These are phyloP conservation scores for Coleophoma crateriformis DNA, from an alignment of 2,329 filamentous ascomycete genomes.

Conservation along the genomic window DNA sequence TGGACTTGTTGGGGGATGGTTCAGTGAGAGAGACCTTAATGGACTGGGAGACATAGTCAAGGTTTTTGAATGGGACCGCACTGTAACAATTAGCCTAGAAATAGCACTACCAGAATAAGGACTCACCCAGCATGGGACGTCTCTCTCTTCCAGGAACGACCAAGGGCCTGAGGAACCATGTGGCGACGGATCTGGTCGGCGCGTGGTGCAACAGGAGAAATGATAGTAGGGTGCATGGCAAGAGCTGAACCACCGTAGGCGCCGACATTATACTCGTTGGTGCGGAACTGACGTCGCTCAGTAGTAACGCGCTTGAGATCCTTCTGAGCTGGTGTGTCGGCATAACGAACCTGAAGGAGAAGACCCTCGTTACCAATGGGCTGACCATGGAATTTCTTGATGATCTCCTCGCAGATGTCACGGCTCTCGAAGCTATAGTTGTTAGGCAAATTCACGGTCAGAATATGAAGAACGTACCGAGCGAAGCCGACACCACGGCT, in stretches of 20 bases:
- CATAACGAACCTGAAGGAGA: constrained; percentile 90
- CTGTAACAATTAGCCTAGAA: constrained; percentile 10
- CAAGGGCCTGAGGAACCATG: constrained; percentile 17
- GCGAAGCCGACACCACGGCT: constrained; percentile 97
- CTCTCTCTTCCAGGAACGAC: constrained; percentile 27
- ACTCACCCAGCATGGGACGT: constrained; percentile 16
- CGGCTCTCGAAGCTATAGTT: constrained; percentile 74
- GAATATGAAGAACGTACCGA: constrained; percentile 55
- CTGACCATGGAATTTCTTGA: constrained; percentile 79
- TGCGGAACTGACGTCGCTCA: constrained; percentile 90
- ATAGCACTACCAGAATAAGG: background rate
- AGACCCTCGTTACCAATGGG: constrained; percentile 72
- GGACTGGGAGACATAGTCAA: constrained; percentile 16
- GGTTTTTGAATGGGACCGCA: constrained; percentile 24
- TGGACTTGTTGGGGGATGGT: constrained; percentile 16
- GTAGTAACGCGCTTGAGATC: constrained; percentile 93
- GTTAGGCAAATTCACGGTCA: constrained; percentile 10
- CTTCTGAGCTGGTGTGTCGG: constrained; percentile 94
- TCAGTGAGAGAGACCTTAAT: constrained; percentile 21
- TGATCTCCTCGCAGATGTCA: constrained; percentile 84
- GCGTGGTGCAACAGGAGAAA: constrained; percentile 23
- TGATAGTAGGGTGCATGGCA: constrained; percentile 44
- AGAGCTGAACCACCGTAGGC: constrained; percentile 53
- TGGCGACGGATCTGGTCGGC: constrained; percentile 24
- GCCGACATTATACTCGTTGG: constrained; percentile 85